Base-by-base conservation (phyloP, 2,329 filamentous ascomycete genomes). In the Lachnellula occidentalis region DNA sequence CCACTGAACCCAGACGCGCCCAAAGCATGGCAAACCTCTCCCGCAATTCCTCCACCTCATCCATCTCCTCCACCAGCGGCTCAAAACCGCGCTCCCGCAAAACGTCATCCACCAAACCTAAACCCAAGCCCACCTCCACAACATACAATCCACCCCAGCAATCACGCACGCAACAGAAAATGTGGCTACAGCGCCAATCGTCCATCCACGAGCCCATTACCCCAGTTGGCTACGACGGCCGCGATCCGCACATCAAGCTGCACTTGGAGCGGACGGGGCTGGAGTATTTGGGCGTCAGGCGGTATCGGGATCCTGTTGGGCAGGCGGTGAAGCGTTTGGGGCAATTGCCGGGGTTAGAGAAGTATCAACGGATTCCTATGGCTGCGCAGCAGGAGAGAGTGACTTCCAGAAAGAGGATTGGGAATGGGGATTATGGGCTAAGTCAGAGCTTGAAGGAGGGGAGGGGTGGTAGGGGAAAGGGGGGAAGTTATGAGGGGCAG, bases 101-200 rank as follows among this genome's bases (percentile, higher is more conserved):
- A n/a, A 3, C 41, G 73, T 76, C 3, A 78, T 76, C 24, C 74
- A 73, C 19, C 63, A 64, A 5, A 51, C 67, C 12, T 66, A 69
- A 50, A 56, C 60, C 19, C 61, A n/a, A 12, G 11, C 3, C 62
- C 15, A 64, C 59, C 5, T 55, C 49, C 6, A 50, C 57, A 12
- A 58, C 57, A 17, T 67, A 68, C 45, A 58, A 63, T 24, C 63
- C 63, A 4, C 60, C 63, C 1, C 66, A 82, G 56, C 77, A 81
- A 60, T 88, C 84, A 51, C 78, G 87, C 14, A 88, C 85, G 1
- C 86, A 90, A 70, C 86, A 90, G 68, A 90, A 90, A 64, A 74
- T 90, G 14, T 86, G 88, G 71, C 76, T 90, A 1, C 86, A 90
- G 66, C 80, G 87, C 37, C 86, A 85, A 31, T 87, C 85, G 66